phyloP scores from a whole-genome alignment of 148 eudicot genomes.

The Nepenthes gracilis region DNA sequence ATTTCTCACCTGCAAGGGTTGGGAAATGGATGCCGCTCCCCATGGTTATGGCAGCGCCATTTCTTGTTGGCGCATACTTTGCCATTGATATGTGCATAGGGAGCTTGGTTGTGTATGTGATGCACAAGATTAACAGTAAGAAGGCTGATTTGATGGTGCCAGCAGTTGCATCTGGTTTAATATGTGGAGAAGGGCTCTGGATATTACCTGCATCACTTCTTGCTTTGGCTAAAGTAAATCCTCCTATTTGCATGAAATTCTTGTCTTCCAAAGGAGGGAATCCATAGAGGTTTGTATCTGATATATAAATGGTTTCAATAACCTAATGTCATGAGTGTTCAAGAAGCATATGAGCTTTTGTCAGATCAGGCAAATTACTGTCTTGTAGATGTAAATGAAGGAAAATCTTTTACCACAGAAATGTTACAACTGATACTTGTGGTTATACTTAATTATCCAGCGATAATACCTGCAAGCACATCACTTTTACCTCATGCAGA shows the following conservation, averaged over 20 bases:
- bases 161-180: constrained; percentile 74
- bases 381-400: background rate
- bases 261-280: constrained; percentile 12
- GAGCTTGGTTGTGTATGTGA: constrained; percentile 48
- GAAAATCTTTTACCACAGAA: background rate
- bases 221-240: constrained; percentile 44
- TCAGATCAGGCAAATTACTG: constrained; percentile 5
- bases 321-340: background rate
- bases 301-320: background rate
- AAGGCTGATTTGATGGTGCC: constrained; percentile 52
- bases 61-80: constrained; percentile 57
- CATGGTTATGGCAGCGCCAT: constrained; percentile 80
- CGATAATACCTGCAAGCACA: constrained; percentile 76
- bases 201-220: constrained; percentile 57
- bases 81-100: constrained; percentile 79
- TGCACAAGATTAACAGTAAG: constrained; percentile 31
- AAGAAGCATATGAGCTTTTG: background rate
- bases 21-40: constrained; percentile 59
- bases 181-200: constrained; percentile 83
- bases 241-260: constrained; percentile 73
- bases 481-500: constrained; percentile 88
- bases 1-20: constrained; percentile 24
- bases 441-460: constrained; percentile 24
- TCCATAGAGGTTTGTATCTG: background rate
- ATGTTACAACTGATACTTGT: background rate